Base-by-base conservation (phyloP, 2,329 filamentous ascomycete genomes). In the Ophiocordyceps australis region DNA sequence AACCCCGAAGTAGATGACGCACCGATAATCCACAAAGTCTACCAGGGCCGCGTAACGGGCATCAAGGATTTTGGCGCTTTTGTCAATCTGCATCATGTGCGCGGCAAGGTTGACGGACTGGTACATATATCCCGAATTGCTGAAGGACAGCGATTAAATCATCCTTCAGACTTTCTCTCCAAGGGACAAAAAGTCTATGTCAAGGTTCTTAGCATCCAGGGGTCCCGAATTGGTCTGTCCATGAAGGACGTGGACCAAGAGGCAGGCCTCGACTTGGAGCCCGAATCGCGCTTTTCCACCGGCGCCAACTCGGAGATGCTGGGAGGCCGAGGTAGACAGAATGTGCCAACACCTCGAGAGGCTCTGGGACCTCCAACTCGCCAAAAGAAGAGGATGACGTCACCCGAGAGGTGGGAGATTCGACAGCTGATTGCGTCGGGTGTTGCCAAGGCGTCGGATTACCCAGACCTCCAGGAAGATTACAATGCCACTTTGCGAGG, bases 211-310 rank as follows among this genome's bases (percentile, higher is more conserved):
- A 93, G 79, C 43, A 74, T 93, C 27, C 79, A 95, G 42, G 75
- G 77, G 4, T 70, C 61, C 27, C 67, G 80, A 16, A 74, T 95
- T 39, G 85, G 83, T 0, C 55, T 98, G 5, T 93, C 85, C 0
- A 94, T 98, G 85, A 93, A 93, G 43, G 86, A 94, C 33, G 85
- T 94, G 11, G 86, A 98, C 38, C 89, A 98, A 47, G 65, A 69
- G 17, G 85, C 79, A 4, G 89, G 89, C 5, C 66, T 71, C 42
- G 89, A 98, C 42, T 55, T 93, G 20, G 70, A 75, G 17, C 82
- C 85, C 1, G 73, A 85, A 34, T 66, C 67, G 30, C 65, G 77
- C 24, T 68, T 95, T 41, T 74, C 78, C 17, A 89, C 86, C 2
- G 89, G 89, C 7, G 89, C 89, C 9, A 98, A 98, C 40, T 78